A percentile compares a stretch with the other conserved stretches of the same genome.
Evolutionary conservation across 345 rosid genomes (phyloP).

Genomic region (Melaleuca alternifolia): DNA sequence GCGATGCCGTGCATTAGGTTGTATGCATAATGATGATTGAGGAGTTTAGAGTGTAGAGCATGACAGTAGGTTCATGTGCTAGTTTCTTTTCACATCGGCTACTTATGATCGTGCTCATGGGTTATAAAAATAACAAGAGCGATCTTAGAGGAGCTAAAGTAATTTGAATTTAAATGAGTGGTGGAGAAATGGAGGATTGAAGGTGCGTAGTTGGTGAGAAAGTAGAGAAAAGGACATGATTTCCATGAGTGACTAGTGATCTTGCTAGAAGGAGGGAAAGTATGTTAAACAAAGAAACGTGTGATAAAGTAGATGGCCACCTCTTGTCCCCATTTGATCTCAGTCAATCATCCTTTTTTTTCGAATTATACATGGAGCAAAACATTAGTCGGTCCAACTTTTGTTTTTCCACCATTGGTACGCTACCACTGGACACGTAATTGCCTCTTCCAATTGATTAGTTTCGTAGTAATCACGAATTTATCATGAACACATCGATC

Average conservation of each 20-base stretch:
- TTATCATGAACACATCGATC: neutral
- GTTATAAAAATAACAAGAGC: neutral
- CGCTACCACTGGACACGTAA: neutral
- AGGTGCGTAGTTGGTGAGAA: neutral
- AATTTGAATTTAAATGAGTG: neutral
- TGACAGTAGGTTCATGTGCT: neutral
- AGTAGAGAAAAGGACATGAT: neutral
- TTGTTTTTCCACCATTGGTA: neutral
- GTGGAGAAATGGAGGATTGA: neutral
- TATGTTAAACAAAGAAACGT: neutral
- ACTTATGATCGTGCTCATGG: neutral
- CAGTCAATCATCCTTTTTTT: neutral
- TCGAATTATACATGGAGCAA: neutral
- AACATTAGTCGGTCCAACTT: neutral
- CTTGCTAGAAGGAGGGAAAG: neutral
- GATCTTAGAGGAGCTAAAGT: neutral
- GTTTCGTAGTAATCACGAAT: neutral
- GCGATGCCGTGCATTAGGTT: neutral
- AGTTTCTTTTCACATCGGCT: neutral
- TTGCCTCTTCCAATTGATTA: neutral
- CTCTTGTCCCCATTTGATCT: neutral
- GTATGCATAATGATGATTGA: neutral
- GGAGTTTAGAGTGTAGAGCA: neutral
- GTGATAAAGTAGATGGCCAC: neutral
- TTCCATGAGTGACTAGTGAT: neutral